Evolutionary conservation across 2,329 filamentous ascomycete genomes (phyloP), one percentile per base, ranked within the genome.

Genomic region (Aspergillus intermedius): DNA sequence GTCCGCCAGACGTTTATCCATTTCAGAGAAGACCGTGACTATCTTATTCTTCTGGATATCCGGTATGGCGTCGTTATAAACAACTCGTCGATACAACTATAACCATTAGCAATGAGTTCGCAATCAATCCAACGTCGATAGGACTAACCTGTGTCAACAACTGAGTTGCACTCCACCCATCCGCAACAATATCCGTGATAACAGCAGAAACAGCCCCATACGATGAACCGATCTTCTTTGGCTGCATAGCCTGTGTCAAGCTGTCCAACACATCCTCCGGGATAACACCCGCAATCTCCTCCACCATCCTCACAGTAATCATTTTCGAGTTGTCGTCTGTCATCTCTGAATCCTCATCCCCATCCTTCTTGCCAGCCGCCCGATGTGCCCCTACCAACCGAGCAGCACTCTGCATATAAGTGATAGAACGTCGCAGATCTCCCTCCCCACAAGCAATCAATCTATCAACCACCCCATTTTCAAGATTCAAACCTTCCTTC

Each of bases 231-330:
- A 77, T 77, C 21, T 79, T 79, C 55, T 75, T 79, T 4, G 89
- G 88, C 57, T 87, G 85, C 74, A 97, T 87, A 15, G 89, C 86
- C 51, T 81, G 72, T 10, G 88, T 74, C 13, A 98, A 76, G 7
- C 69, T 71, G 48, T 86, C 79, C 44, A 98, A 82, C 1, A 89
- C 88, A 9, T 67, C 60, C 12, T 84, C 78, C 0, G 94, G 93
- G 57, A 99, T 91, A 2, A 97, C 89, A 48, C 94, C 93, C 0
- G 93, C 91, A 65, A 98, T 98, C 60, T 98, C 93, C 65, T 97
- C 88, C 42, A 98, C 82, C 46, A 82, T 88, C 59, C 81, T 82
- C 34, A 91, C 79, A 0, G 90, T 91, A 42, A 97, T 82, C 10
- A 74, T 55, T 37, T 62, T 60, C 6, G 60, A 56, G 44, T 75